Conservation (phyloP, 139 green algal species). For the Edaphochlamys debaryana region DNA sequence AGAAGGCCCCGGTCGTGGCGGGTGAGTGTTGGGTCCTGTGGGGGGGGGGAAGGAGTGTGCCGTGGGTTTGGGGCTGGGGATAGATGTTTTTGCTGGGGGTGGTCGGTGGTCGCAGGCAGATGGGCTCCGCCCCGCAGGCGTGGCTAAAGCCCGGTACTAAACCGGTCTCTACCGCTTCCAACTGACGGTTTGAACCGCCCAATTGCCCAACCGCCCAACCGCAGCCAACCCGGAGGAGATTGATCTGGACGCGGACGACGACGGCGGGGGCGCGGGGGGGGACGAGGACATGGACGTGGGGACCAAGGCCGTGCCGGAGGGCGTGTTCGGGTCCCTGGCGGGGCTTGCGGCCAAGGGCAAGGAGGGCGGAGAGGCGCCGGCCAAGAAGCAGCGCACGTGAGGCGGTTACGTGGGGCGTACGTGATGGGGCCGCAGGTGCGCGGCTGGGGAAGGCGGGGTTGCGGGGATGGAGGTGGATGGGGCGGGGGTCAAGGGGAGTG, state of each 20-base stretch:
- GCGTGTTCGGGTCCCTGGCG: slow-evolving; percentile 78
- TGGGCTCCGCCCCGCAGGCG: too few species aligned
- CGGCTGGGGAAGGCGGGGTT: too few species aligned
- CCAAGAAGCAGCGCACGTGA: slow-evolving; percentile 33
- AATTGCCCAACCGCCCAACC: too few species aligned
- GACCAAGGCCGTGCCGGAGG: slow-evolving; percentile 83
- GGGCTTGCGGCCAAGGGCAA: slow-evolving; percentile 22
- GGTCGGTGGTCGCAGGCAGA: too few species aligned
- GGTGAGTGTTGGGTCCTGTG: background rate
- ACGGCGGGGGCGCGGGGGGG: slow-evolving; percentile 45
- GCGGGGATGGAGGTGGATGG: too few species aligned
- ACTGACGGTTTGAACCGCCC: too few species aligned
- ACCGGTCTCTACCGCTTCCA: too few species aligned
- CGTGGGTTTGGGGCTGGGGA: background rate
- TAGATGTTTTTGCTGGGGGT: background rate
- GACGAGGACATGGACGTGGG: slow-evolving; percentile 69
- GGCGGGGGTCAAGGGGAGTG: too few species aligned
- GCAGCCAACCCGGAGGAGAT: slow-evolving; percentile 95
- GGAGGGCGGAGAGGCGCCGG: background rate
- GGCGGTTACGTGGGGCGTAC: too few species aligned
- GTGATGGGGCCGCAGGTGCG: too few species aligned
- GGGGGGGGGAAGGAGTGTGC: background rate
- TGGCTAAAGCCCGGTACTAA: too few species aligned
- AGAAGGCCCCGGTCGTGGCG: background rate
- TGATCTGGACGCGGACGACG: slow-evolving; percentile 80